A percentile compares a stretch with the other conserved stretches of the same genome.
These are phyloP conservation scores for Carex scoparia DNA, from an alignment of 176 grass and related monocot genomes.

Conservation along the genomic window DNA sequence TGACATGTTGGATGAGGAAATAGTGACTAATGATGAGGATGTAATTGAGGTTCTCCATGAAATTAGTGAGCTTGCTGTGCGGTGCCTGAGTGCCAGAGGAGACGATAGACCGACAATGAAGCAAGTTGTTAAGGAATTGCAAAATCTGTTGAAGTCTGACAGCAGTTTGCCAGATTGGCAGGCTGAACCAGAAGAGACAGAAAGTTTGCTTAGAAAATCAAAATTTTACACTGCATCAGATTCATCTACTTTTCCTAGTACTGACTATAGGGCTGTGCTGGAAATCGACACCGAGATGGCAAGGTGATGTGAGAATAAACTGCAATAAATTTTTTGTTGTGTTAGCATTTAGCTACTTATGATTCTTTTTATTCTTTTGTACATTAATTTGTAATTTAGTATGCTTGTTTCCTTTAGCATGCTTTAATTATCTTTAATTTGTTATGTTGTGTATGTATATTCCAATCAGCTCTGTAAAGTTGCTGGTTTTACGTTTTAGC, in stretches of 20 bases:
- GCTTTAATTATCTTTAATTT: neutral
- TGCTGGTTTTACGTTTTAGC: no score
- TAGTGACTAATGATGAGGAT: neutral
- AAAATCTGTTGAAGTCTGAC: neutral
- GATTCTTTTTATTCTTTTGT: neutral
- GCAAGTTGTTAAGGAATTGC: neutral
- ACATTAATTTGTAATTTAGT: neutral
- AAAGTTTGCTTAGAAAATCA: neutral
- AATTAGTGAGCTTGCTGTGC: neutral
- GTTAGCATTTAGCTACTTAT: neutral
- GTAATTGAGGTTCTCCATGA: neutral
- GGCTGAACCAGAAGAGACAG: neutral
- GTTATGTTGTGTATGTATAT: neutral
- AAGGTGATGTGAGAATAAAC: neutral
- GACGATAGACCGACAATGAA: conserved; percentile 17
- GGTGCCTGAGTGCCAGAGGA: neutral
- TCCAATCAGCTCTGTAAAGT: no score
- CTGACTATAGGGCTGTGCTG: neutral
- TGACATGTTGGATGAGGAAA: conserved; percentile 28
- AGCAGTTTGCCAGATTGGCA: neutral
- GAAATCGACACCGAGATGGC: neutral
- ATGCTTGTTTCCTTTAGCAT: no score
- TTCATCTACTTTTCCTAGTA: neutral
- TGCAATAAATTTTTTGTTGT: neutral
- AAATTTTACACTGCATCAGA: neutral